Base-by-base conservation (phyloP, 179 eudicot genomes). In the Monotropa hypopitys region DNA sequence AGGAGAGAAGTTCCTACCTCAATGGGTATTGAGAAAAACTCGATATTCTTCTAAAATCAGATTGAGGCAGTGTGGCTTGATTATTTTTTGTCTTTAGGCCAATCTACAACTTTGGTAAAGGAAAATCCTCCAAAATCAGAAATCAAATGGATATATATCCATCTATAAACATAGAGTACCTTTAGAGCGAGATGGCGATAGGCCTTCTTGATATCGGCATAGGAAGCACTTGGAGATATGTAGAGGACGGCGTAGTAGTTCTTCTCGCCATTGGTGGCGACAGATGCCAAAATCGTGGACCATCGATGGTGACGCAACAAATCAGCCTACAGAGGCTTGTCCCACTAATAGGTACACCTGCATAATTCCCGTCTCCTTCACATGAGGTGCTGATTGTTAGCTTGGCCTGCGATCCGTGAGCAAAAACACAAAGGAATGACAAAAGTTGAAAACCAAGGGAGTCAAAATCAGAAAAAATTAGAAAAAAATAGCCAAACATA, bases 171-270 rank as follows among this genome's bases (percentile, higher is more conserved):
- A 2, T 16, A 62, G 16, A 45, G 13, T 53, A 83, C 97, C 92
- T 89, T 89, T 62, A 85, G 89, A 78, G 97, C 93, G 42, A 91
- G 97, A 78, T 84, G 84, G 38, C 97, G 93, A 76, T 89, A 91
- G 46, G 97, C 93, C 71, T 84, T 91, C 76, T 91, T 91, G 26
- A 91, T 89, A 66, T 89, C 89, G 33, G 89, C 47, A 28, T 84
- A 43, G 26, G 93, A 86, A 74, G 97, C 93, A 75, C 75, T 82
- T 32, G 81, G 75, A 0, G 90, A 65, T 12, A 91, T 80, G 20
- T 93, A 93, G 30, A 91, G 82, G 47, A 88, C 81, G 21, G 83
- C 76, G 69, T 91, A 91, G 81, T 89, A 90, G 74, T 88, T 86
- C 74, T 80, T 84, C 42, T 71, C 65, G 63, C 84, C 78, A 50